phyloP scores from a whole-genome alignment of 148 eudicot genomes.

The Fagopyrum homotropicum region DNA sequence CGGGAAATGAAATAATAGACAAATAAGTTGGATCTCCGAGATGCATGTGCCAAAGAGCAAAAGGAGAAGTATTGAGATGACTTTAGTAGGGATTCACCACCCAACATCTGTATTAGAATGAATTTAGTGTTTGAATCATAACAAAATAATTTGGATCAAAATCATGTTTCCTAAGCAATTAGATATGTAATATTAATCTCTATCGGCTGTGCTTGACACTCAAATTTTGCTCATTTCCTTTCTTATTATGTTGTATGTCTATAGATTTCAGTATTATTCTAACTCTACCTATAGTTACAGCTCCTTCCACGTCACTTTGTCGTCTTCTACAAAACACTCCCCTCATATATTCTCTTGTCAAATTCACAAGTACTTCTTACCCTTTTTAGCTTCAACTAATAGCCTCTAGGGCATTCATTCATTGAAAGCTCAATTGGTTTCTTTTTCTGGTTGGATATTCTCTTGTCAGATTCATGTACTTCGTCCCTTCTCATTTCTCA shows the following conservation, averaged over 20 bases:
- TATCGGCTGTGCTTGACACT: not conserved
- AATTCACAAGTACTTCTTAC: not conserved
- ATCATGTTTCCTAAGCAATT: too few relatives aligned
- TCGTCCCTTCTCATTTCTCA: not conserved
- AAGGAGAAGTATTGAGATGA: too few relatives aligned
- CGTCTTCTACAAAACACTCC: slow-evolving; percentile 7
- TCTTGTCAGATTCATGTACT: slow-evolving; percentile 8
- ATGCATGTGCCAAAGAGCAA: too few relatives aligned
- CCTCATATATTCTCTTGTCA: not conserved
- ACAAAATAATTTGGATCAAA: too few relatives aligned
- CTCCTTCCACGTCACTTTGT: not conserved
- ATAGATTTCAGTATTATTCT: not conserved
- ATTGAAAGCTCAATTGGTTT: not conserved
- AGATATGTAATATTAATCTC: not conserved
- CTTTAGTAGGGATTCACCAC: too few relatives aligned
- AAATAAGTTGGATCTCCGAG: too few relatives aligned
- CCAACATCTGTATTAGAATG: too few relatives aligned
- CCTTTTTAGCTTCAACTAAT: not conserved
- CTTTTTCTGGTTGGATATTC: not conserved
- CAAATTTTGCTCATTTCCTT: not conserved
- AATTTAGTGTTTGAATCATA: too few relatives aligned
- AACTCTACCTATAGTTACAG: not conserved
- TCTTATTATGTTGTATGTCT: not conserved
- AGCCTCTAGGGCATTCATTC: slow-evolving; percentile 1
- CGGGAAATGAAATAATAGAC: too few relatives aligned